Conservation (phyloP, 2,329 filamentous ascomycete species). For the Fusarium stilboides region DNA sequence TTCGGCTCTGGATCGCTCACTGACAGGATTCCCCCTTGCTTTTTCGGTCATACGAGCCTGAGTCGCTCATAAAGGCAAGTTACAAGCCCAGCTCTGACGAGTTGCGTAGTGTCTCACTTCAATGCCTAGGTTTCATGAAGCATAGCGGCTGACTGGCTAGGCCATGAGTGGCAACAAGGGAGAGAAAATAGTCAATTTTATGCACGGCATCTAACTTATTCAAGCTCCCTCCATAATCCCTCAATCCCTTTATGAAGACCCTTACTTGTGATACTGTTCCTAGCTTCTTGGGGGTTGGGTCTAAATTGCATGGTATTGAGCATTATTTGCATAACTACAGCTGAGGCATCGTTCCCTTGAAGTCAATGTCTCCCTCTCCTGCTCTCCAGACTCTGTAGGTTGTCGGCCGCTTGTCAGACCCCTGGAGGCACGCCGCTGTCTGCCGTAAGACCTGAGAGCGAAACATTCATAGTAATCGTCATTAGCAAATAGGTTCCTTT, state of each 20-base stretch:
- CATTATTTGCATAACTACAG: neutral
- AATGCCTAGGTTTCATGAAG: conserved; percentile 1
- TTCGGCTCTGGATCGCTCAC: conserved; percentile 14
- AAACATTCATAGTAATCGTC: conserved; percentile 3
- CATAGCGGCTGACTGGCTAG: conserved; percentile 14
- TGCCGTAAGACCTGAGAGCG: conserved; percentile 37
- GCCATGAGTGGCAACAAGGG: conserved; percentile 28
- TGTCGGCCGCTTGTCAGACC: conserved; percentile 18
- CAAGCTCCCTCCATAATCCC: conserved; percentile 24
- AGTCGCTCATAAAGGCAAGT: conserved; percentile 25
- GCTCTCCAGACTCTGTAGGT: conserved; percentile 9
- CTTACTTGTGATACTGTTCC: conserved; percentile 18
- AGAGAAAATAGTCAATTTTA: conserved; percentile 12
- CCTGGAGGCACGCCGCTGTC: conserved; percentile 31
- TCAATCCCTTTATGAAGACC: conserved; percentile 15
- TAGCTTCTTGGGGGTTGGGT: neutral
- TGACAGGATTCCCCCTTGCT: conserved; percentile 42
- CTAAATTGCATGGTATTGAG: neutral
- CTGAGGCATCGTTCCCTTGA: neutral
- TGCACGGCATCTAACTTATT: conserved; percentile 22
- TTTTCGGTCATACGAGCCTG: conserved; percentile 41
- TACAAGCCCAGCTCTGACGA: conserved; percentile 9
- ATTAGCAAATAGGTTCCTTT: conserved; percentile 8
- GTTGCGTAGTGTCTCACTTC: conserved; percentile 39
- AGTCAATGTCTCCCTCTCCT: conserved; percentile 12